Percentiles rank a stretch among this genome's conserved stretches.
phyloP scores from a whole-genome alignment of 345 rosid genomes.

The Abelmoschus esculentus region DNA sequence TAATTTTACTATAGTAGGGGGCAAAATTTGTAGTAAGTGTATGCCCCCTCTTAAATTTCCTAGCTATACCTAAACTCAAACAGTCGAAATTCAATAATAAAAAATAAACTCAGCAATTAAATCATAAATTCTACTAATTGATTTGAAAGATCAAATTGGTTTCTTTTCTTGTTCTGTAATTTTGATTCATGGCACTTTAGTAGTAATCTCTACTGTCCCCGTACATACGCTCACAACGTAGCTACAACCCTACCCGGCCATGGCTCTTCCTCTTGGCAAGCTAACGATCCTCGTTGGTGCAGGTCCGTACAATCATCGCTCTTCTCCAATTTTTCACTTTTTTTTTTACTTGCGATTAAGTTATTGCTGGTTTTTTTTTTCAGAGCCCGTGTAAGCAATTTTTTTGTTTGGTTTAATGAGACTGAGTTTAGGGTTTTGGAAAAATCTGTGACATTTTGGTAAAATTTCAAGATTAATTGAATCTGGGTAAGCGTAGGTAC shows the following conservation, averaged over 20 bases:
- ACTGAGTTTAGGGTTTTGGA: neutral
- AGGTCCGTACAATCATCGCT: constrained; percentile 27
- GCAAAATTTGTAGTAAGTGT: too few species aligned
- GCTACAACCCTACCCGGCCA: constrained; percentile 10
- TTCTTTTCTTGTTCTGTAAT: neutral
- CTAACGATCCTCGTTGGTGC: constrained; percentile 50
- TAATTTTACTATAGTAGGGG: too few species aligned
- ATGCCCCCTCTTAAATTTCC: too few species aligned
- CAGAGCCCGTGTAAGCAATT: neutral
- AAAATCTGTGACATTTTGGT: neutral
- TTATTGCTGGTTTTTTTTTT: neutral
- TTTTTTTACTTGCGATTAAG: neutral
- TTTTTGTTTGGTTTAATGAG: neutral
- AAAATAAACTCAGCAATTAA: neutral
- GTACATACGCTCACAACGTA: neutral
- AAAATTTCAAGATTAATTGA: neutral
- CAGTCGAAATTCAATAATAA: too few species aligned
- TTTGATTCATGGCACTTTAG: neutral
- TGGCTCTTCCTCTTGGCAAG: constrained; percentile 61
- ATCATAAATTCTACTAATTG: neutral
- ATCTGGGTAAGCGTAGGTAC: neutral
- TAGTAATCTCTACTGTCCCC: neutral
- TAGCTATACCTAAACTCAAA: too few species aligned
- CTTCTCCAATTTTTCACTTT: neutral
- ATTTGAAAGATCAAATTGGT: neutral